Conservation (phyloP, 139 green algal species). For the Micractinium conductrix region DNA sequence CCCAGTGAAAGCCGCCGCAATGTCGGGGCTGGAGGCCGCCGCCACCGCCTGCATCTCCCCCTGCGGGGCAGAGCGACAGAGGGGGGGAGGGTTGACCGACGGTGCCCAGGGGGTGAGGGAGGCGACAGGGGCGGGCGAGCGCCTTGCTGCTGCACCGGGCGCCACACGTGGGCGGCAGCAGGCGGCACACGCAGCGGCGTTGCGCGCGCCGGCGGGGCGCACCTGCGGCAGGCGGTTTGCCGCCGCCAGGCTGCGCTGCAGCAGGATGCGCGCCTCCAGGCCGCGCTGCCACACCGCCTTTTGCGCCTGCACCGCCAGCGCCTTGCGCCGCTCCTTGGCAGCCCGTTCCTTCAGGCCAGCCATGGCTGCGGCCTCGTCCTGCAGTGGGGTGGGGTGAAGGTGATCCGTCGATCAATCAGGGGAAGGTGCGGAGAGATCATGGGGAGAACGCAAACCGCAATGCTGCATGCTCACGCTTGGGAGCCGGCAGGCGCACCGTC, state of each 20-base stretch:
- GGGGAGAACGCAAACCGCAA: too few relatives aligned
- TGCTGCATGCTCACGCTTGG: too few relatives aligned
- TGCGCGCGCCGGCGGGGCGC: neutral
- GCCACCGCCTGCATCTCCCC: slow-evolving; percentile 15
- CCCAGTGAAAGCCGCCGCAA: slow-evolving; percentile 20
- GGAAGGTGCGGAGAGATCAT: too few relatives aligned
- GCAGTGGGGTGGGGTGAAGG: too few relatives aligned
- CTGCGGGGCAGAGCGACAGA: slow-evolving; percentile 35
- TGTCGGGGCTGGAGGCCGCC: neutral
- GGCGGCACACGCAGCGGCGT: neutral
- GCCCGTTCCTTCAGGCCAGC: slow-evolving; percentile 38
- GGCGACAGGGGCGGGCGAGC: too few relatives aligned
- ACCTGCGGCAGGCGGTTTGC: slow-evolving; percentile 58
- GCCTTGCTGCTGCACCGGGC: too few relatives aligned
- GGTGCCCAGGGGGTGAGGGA: too few relatives aligned
- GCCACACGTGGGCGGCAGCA: neutral
- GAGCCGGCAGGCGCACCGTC: too few relatives aligned
- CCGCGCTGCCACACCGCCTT: slow-evolving; percentile 69
- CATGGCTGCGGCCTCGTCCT: slow-evolving; percentile 17
- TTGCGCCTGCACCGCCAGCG: slow-evolving; percentile 46
- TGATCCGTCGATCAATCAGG: too few relatives aligned
- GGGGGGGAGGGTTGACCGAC: too few relatives aligned
- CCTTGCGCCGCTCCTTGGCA: slow-evolving; percentile 52
- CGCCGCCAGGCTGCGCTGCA: slow-evolving; percentile 65
- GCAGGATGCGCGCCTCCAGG: slow-evolving; percentile 78